Evolutionary conservation across 768 basidiomycete genomes (phyloP).

Genomic region (Dentipellis fragilis): DNA sequence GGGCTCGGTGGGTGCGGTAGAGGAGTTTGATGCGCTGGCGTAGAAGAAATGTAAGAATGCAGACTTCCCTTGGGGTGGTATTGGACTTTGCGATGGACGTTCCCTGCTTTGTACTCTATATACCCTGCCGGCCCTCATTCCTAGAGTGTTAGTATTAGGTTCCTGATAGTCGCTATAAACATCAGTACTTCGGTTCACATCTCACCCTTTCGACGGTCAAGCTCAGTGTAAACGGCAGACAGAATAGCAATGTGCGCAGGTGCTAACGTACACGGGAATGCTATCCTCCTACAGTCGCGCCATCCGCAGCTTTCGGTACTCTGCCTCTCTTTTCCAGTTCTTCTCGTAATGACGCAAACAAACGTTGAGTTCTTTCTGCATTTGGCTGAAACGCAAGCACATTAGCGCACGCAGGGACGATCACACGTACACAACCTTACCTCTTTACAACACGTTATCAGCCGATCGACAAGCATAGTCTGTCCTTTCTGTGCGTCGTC

Average conservation of each 20-base stretch:
- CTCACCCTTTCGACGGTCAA: background rate
- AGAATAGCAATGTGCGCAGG: background rate
- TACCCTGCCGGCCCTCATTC: background rate
- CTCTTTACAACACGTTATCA: constrained; percentile 83
- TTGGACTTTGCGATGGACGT: background rate
- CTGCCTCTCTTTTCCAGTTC: constrained; percentile 65
- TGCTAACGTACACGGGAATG: background rate
- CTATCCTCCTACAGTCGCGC: background rate
- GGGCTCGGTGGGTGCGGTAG: constrained; percentile 52
- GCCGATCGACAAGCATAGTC: constrained; percentile 72
- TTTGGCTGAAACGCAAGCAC: constrained; percentile 43
- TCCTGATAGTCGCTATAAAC: background rate
- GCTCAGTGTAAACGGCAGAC: background rate
- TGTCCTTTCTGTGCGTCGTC: constrained; percentile 75
- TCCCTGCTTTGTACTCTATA: background rate
- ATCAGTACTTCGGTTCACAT: too few species aligned
- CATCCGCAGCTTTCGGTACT: constrained; percentile 19
- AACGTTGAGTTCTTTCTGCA: constrained; percentile 71
- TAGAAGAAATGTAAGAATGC: constrained; percentile 14
- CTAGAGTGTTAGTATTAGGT: background rate
- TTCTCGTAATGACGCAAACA: constrained; percentile 74
- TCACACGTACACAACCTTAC: constrained; percentile 31
- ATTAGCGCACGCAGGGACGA: background rate
- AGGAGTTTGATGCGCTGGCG: constrained; percentile 62
- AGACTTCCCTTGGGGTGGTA: background rate